Percentiles rank a stretch among this genome's conserved stretches.
phyloP scores from a whole-genome alignment of 2,329 filamentous ascomycete species.

The Sarocladium kiliense region DNA sequence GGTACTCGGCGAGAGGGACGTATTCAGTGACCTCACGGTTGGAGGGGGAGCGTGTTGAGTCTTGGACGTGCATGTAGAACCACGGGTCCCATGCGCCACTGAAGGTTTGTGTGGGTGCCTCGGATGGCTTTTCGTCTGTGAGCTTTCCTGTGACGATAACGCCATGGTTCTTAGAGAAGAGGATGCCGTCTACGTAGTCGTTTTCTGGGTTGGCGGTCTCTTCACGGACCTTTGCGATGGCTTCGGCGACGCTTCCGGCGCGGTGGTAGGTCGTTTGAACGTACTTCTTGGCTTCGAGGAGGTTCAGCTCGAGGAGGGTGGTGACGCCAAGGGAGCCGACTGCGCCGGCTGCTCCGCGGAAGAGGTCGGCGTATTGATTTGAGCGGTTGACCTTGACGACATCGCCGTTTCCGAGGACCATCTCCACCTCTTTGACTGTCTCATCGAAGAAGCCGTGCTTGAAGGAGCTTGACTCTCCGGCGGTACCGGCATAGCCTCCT shows the following conservation, averaged over 20 bases:
- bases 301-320: constrained; percentile 60
- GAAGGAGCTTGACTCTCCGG: constrained; percentile 67
- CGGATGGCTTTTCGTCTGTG: constrained; percentile 44
- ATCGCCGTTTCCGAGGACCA: constrained; percentile 63
- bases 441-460: constrained; percentile 67
- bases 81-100: constrained; percentile 61
- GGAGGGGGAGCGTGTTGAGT: constrained; percentile 23
- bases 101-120: constrained; percentile 45
- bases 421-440: constrained; percentile 59
- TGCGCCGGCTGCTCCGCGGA: constrained; percentile 60
- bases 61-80: constrained; percentile 68
- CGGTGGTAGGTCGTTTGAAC: constrained; percentile 61
- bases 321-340: constrained; percentile 64
- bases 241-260: constrained; percentile 40
- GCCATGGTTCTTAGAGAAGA: constrained; percentile 57
- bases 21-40: constrained; percentile 39
- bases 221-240: constrained; percentile 42
- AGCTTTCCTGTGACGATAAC: constrained; percentile 62
- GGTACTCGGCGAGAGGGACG: constrained; percentile 65
- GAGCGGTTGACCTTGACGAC: constrained; percentile 47
- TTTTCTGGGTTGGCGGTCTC: constrained; percentile 38
- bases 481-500: constrained; percentile 65
- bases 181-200: constrained; percentile 71
- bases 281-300: constrained; percentile 55
- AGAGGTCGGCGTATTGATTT: constrained; percentile 47